Percentiles rank a stretch among this genome's conserved stretches.
Evolutionary conservation across 257 asterid genomes (phyloP).

Genomic region (Forsythia suspensa): DNA sequence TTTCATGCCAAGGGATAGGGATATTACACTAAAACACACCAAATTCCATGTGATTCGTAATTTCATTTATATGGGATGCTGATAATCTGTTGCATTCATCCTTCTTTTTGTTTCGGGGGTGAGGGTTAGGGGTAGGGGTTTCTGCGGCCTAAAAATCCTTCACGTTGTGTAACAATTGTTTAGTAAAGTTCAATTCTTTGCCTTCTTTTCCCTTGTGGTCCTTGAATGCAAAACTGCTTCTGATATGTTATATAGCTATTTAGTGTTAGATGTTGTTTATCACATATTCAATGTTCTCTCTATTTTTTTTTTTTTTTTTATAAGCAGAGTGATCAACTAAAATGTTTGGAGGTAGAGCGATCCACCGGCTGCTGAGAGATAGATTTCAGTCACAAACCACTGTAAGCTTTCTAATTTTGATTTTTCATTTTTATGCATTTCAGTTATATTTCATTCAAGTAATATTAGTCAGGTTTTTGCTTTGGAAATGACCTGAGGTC

Average conservation of each 20-base stretch:
- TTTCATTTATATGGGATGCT: constrained; percentile 2
- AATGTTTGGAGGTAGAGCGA: constrained; percentile 56
- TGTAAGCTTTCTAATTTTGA: constrained; percentile 25
- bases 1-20: background rate
- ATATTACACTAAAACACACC: background rate
- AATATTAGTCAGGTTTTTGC: background rate
- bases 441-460: background rate
- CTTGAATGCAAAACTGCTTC: background rate
- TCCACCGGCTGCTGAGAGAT: constrained; percentile 47
- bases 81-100: background rate
- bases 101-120: background rate
- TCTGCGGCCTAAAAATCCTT: background rate
- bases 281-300: constrained; percentile 1
- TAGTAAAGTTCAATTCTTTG: background rate
- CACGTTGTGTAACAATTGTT: background rate
- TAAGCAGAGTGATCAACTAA: constrained; percentile 36
- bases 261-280: background rate
- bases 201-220: background rate
- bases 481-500: constrained; percentile 4
- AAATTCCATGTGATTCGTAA: background rate
- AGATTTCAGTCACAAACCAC: constrained; percentile 42
- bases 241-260: background rate
- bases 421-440: constrained; percentile 3
- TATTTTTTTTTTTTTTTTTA: constrained; percentile 4
- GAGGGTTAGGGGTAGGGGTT: background rate